These are phyloP conservation scores for Boehmeria nivea DNA, from an alignment of 306 rosid species.

Conservation along the genomic window DNA sequence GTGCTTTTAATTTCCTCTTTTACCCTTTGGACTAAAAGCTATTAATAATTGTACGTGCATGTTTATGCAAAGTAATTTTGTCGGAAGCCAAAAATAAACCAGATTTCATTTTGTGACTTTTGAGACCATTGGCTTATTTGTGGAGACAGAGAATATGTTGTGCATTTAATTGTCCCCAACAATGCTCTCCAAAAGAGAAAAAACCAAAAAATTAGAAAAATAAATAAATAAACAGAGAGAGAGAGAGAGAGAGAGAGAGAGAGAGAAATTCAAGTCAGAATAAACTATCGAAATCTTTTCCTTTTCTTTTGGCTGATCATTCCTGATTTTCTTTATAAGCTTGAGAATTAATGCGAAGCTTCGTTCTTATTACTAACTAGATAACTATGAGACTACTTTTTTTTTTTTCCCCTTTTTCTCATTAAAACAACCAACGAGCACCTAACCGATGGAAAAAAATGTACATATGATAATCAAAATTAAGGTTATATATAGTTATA, in stretches of 20 bases:
- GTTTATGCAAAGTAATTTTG: too few relatives aligned
- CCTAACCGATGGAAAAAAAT: too few relatives aligned
- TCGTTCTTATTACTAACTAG: neutral
- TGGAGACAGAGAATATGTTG: too few relatives aligned
- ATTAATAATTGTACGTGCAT: too few relatives aligned
- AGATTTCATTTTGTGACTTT: neutral
- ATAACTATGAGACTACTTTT: neutral
- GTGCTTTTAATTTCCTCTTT: too few relatives aligned
- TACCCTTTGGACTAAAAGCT: too few relatives aligned
- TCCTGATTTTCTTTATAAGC: neutral
- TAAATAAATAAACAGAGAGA: neutral
- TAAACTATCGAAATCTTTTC: neutral
- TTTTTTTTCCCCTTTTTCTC: neutral
- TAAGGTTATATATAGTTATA: too few relatives aligned
- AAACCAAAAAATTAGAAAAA: neutral
- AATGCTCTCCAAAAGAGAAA: too few relatives aligned
- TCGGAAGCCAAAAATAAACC: too few relatives aligned
- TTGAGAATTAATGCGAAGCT: neutral
- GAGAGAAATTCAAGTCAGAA: neutral
- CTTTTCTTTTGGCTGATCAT: neutral
- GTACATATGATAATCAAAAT: too few relatives aligned
- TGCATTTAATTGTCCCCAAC: neutral
- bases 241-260: too few relatives aligned
- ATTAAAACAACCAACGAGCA: neutral
- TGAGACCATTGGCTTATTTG: neutral